phyloP scores from a whole-genome alignment of 2,329 filamentous ascomycete species.

The Tricladium varicosporioides region DNA sequence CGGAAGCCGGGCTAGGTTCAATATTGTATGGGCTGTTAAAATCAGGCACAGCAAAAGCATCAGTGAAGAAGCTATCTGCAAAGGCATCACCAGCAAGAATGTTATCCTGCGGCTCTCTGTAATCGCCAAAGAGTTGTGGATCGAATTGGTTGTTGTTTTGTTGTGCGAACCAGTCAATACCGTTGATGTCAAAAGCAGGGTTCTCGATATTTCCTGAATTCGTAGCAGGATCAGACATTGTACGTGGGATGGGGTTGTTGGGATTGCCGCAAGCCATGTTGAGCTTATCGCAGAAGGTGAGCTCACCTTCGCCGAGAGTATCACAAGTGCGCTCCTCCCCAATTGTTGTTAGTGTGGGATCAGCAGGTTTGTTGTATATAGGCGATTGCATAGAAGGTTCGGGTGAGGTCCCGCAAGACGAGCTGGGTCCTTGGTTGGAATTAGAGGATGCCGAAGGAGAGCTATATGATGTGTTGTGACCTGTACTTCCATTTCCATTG shows the following conservation, averaged over 20 bases:
- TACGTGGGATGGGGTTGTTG: conserved; percentile 50
- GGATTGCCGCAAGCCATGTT: conserved; percentile 54
- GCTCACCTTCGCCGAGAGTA: conserved; percentile 71
- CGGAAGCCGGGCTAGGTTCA: conserved; percentile 37
- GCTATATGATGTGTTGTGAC: conserved; percentile 55
- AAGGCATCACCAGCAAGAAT: conserved; percentile 64
- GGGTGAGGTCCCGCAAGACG: conserved; percentile 74
- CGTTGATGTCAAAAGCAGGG: conserved; percentile 47
- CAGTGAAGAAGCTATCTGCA: conserved; percentile 49
- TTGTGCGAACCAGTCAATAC: conserved; percentile 71
- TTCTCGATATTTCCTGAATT: conserved; percentile 27
- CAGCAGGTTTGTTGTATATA: conserved; percentile 55
- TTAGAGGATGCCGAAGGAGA: conserved; percentile 64
- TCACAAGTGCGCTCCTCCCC: conserved; percentile 60
- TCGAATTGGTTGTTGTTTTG: conserved; percentile 88
- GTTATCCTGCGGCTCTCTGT: conserved; percentile 85
- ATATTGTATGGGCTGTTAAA: conserved; percentile 80
- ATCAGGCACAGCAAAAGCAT: conserved; percentile 75
- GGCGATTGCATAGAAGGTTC: conserved; percentile 74
- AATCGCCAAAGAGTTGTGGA: conserved; percentile 86
- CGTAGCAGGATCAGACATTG: conserved; percentile 34
- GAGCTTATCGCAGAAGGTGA: conserved; percentile 58
- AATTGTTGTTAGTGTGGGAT: conserved; percentile 60
- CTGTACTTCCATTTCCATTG: conserved; percentile 31
- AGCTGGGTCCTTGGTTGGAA: conserved; percentile 57